phyloP scores from a whole-genome alignment of 805 yeast genomes.

The Saccharomycopsis sp. region DNA sequence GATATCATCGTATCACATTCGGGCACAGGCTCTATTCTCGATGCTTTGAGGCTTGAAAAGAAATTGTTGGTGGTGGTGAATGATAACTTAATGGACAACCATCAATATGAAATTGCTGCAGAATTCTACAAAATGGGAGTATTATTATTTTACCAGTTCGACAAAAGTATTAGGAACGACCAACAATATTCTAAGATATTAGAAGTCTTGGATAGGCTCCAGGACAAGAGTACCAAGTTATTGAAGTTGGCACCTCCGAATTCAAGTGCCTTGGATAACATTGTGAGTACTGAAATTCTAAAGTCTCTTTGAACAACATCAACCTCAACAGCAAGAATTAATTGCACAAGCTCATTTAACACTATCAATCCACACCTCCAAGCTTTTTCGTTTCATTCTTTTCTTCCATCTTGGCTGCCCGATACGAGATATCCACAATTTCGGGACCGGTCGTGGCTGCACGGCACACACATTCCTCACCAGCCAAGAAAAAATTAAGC shows the following conservation, averaged over 20 bases:
- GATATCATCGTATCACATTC: constrained; percentile 81
- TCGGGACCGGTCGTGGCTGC: neutral
- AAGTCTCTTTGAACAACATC: neutral
- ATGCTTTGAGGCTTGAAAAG: constrained; percentile 48
- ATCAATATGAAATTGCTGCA: constrained; percentile 70
- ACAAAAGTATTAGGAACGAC: neutral
- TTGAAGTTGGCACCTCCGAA: neutral
- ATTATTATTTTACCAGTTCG: constrained; percentile 23
- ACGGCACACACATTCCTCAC: neutral
- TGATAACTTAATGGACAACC: constrained; percentile 71
- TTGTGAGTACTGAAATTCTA: neutral
- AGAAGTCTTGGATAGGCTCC: neutral
- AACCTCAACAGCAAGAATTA: neutral
- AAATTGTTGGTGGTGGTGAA: constrained; percentile 66
- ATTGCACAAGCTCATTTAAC: neutral
- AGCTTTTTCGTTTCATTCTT: neutral
- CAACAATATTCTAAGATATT: neutral
- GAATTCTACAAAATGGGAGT: constrained; percentile 34
- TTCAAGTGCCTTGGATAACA: neutral
- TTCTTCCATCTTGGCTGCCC: neutral
- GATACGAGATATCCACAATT: neutral
- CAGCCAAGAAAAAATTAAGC: neutral
- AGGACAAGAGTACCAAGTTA: neutral
- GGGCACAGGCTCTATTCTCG: constrained; percentile 85
- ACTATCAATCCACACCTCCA: neutral